phyloP scores from a whole-genome alignment of 1,284 basidiomycete species.

The Ganoderma multipileum region DNA sequence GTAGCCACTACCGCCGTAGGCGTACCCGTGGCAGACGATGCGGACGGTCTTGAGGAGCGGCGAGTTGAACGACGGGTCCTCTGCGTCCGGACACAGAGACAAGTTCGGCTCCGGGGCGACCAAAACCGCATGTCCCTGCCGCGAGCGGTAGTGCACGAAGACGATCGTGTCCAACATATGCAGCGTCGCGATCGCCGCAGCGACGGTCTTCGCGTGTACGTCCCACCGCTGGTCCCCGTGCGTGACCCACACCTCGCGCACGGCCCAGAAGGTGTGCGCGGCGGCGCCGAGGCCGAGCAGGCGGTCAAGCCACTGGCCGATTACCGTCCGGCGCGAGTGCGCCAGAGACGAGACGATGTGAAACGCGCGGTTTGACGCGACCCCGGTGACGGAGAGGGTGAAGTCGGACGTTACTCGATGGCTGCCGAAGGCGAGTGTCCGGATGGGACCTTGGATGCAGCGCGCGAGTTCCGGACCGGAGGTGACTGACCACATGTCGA shows the following conservation, averaged over 20 bases:
- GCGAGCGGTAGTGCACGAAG: not conserved
- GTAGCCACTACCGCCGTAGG: not conserved
- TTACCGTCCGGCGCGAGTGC: not conserved
- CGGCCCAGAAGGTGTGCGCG: not conserved
- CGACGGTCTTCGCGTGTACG: conserved; percentile 2
- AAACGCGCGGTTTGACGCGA: not conserved
- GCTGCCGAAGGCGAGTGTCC: conserved; percentile 3
- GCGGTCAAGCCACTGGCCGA: not conserved
- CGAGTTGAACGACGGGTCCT: not conserved
- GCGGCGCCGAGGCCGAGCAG: not conserved
- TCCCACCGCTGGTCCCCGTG: not conserved
- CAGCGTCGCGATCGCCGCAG: not conserved
- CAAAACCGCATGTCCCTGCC: not conserved
- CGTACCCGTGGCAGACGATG: not conserved
- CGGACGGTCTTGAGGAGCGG: not conserved
- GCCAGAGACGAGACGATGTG: not conserved
- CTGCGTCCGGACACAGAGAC: not conserved
- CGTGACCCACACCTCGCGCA: conserved; percentile 12
- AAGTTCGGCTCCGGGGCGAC: not conserved
- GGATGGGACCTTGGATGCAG: not conserved
- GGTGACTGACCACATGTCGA: not conserved
- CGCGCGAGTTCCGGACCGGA: not conserved
- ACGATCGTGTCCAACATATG: conserved; percentile 8
- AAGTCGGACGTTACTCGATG: not conserved
- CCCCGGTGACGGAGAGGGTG: not conserved